Evolutionary conservation across 257 asterid species (phyloP).

Genomic region (Nicotiana obtusifolia): DNA sequence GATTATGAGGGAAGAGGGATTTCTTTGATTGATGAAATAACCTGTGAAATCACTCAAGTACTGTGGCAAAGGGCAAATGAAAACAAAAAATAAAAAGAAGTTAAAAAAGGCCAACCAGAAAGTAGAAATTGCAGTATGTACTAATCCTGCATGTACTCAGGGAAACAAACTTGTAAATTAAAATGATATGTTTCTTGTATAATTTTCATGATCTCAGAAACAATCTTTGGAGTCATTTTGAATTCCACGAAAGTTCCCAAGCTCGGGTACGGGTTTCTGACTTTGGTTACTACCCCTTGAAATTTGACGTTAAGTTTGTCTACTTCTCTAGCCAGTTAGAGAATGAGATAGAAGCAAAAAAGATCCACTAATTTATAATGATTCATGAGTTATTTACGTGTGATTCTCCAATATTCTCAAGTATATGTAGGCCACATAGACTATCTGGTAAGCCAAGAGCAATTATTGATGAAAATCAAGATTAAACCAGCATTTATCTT

Average conservation of each 20-base stretch:
- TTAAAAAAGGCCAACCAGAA: not conserved
- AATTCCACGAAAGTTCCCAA: not conserved
- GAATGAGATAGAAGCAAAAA: not conserved
- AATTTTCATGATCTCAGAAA: not conserved
- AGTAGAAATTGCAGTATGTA: not conserved
- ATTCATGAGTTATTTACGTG: not conserved
- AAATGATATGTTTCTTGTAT: not conserved
- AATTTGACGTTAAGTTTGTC: not conserved
- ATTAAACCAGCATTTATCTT: not conserved
- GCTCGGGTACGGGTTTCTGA: not conserved
- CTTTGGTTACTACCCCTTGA: not conserved
- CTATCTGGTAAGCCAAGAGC: not conserved
- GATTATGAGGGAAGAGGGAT: not conserved
- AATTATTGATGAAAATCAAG: not conserved
- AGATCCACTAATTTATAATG: not conserved
- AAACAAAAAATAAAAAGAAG: not conserved
- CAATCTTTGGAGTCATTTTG: not conserved
- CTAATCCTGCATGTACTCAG: not conserved
- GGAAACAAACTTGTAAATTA: not conserved
- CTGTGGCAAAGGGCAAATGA: not conserved
- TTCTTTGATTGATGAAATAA: not conserved
- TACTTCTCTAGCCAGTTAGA: conserved; percentile 3
- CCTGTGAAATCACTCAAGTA: conserved; percentile 7
- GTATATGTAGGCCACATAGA: not conserved
- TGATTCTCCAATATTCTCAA: not conserved